Percentiles rank a stretch among this genome's conserved stretches.
Conservation (phyloP, 495 filamentous ascomycete species). For the Collariella sp. region DNA sequence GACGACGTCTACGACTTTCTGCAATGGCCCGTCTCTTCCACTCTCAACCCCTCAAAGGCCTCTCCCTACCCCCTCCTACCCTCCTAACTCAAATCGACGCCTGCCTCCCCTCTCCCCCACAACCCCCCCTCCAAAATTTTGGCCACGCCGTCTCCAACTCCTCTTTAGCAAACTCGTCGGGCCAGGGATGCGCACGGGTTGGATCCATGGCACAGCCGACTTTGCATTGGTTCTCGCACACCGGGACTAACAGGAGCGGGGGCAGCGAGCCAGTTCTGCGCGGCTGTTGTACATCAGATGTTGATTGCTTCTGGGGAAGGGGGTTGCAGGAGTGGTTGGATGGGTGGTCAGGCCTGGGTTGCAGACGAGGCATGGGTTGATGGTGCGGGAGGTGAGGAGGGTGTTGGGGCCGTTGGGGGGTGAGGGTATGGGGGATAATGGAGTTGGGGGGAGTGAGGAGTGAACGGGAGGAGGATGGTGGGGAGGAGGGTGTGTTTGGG, state of each 20-base stretch:
- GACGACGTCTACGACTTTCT: conserved; percentile 92
- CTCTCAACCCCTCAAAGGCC: background rate
- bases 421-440: conserved; percentile 16
- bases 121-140: conserved; percentile 37
- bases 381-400: conserved; percentile 46
- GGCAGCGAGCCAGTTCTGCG: conserved; percentile 61
- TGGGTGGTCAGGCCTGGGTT: conserved; percentile 44
- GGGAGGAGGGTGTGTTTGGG: conserved; percentile 47
- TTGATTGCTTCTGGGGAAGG: conserved; percentile 45
- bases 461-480: conserved; percentile 11
- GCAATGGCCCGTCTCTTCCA: conserved; percentile 49
- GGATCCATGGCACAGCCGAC: conserved; percentile 65
- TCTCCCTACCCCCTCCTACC: conserved; percentile 37
- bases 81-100: conserved; percentile 71
- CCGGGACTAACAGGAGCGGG: conserved; percentile 65
- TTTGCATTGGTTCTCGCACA: conserved; percentile 60
- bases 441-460: background rate
- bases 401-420: conserved; percentile 55
- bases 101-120: conserved; percentile 30
- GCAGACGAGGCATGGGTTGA: conserved; percentile 43
- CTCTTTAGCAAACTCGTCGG: conserved; percentile 79
- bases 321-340: conserved; percentile 39
- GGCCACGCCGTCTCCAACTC: conserved; percentile 75
- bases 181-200: conserved; percentile 71
- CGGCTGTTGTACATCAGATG: conserved; percentile 55